Evolutionary conservation across 768 basidiomycete species (phyloP).

Genomic region (Leccinum fibrillosum): DNA sequence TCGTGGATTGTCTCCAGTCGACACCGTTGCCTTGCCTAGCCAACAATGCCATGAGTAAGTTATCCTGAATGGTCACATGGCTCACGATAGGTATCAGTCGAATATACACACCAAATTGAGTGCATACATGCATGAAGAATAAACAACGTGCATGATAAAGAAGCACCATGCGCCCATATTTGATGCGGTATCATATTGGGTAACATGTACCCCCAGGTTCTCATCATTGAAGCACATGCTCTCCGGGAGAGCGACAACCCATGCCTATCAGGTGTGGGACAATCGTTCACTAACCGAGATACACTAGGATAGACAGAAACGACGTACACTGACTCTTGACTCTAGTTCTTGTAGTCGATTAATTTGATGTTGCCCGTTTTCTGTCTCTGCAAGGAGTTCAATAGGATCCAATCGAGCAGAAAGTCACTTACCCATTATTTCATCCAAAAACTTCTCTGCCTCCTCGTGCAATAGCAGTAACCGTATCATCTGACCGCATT

Average conservation of each 20-base stretch:
- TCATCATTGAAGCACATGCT: conserved; percentile 70
- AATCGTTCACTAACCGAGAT: conserved; percentile 4
- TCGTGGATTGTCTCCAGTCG: conserved; percentile 24
- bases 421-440: conserved; percentile 42
- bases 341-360: conserved; percentile 40
- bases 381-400: conserved; percentile 27
- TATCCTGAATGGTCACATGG: neutral
- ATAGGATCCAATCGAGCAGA: neutral
- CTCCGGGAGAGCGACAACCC: conserved; percentile 65
- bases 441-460: conserved; percentile 55
- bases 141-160: conserved; percentile 68
- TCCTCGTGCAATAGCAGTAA: conserved; percentile 61
- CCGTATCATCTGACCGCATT: conserved; percentile 75
- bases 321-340: conserved; percentile 38
- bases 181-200: conserved; percentile 77
- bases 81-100: neutral
- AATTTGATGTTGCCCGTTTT: conserved; percentile 29
- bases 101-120: conserved; percentile 54
- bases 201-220: conserved; percentile 62
- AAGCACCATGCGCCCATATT: conserved; percentile 82
- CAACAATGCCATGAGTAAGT: neutral
- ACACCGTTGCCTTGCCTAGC: conserved; percentile 33
- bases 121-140: conserved; percentile 65
- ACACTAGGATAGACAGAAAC: neutral
- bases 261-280: conserved; percentile 42